Conservation (phyloP, 495 filamentous ascomycete species). For the Podospora pseudoanserina region DNA sequence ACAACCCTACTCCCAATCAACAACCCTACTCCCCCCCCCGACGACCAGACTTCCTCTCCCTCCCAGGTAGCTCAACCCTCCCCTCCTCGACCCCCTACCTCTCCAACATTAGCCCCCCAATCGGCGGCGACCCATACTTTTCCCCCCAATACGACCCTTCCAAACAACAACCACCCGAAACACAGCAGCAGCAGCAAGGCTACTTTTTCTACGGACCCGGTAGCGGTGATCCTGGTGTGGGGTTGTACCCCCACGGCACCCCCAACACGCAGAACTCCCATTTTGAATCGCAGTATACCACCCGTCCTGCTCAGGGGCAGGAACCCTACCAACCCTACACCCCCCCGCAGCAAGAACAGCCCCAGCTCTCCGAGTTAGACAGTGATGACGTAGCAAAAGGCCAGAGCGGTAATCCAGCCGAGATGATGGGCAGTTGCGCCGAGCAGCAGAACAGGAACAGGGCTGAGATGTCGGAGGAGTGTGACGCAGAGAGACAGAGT, state of each 20-base stretch:
- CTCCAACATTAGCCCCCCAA: not conserved
- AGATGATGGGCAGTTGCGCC: not conserved
- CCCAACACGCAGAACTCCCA: not conserved
- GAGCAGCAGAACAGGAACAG: too few relatives aligned
- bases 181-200: not conserved
- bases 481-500: not conserved
- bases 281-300: not conserved
- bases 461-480: conserved; percentile 18
- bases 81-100: conserved; percentile 12
- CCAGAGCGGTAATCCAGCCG: conserved; percentile 12
- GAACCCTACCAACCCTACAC: not conserved
- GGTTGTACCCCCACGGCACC: not conserved
- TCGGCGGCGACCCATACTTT: conserved; percentile 8
- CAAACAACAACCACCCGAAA: conserved; percentile 12
- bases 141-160: conserved; percentile 21
- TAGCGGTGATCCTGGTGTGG: not conserved
- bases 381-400: conserved; percentile 3
- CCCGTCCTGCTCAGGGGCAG: not conserved
- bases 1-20: not conserved
- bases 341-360: not conserved
- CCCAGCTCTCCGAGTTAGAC: conserved; percentile 20
- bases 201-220: conserved; percentile 2
- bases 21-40: conserved; percentile 12
- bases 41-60: conserved; percentile 11
- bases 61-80: not conserved